phyloP scores from a whole-genome alignment of 164 flowering plant genomes.

The Amborella trichopoda region DNA sequence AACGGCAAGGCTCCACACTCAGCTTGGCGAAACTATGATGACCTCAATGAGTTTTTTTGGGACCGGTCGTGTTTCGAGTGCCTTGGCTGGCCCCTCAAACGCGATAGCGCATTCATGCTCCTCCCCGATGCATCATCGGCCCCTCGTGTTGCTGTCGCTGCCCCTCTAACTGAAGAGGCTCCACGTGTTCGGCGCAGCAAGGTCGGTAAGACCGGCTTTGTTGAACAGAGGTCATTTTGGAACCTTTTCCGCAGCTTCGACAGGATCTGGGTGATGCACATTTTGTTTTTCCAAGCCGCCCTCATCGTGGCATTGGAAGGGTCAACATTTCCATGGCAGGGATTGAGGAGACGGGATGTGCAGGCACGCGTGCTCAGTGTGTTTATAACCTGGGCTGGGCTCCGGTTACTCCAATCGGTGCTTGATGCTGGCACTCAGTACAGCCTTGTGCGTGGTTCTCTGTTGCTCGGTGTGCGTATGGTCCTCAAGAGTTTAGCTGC shows the following conservation, averaged over 20 bases:
- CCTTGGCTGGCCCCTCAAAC: slow-evolving; percentile 71
- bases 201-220: slow-evolving; percentile 88
- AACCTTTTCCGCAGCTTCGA: slow-evolving; percentile 84
- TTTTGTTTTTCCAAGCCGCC: slow-evolving; percentile 66
- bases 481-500: slow-evolving; percentile 62
- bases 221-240: slow-evolving; percentile 95
- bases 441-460: slow-evolving; percentile 70
- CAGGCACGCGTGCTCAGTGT: slow-evolving; percentile 64
- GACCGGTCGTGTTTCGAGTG: slow-evolving; percentile 49
- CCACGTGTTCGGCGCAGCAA: slow-evolving; percentile 21
- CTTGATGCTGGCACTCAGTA: slow-evolving; percentile 96
- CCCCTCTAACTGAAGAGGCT: too few species aligned
- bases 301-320: slow-evolving; percentile 68
- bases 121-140: background rate
- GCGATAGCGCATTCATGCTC: slow-evolving; percentile 31
- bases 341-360: slow-evolving; percentile 33
- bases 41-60: slow-evolving; percentile 93
- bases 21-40: slow-evolving; percentile 96
- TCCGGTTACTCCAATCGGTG: slow-evolving; percentile 59
- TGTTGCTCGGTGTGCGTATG: slow-evolving; percentile 63
- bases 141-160: too few species aligned
- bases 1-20: slow-evolving; percentile 81
- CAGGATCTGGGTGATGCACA: slow-evolving; percentile 68
- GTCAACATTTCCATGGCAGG: slow-evolving; percentile 41
- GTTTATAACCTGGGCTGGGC: slow-evolving; percentile 79